Conservation (phyloP, 257 asterid species). For the Scutellaria minor region DNA sequence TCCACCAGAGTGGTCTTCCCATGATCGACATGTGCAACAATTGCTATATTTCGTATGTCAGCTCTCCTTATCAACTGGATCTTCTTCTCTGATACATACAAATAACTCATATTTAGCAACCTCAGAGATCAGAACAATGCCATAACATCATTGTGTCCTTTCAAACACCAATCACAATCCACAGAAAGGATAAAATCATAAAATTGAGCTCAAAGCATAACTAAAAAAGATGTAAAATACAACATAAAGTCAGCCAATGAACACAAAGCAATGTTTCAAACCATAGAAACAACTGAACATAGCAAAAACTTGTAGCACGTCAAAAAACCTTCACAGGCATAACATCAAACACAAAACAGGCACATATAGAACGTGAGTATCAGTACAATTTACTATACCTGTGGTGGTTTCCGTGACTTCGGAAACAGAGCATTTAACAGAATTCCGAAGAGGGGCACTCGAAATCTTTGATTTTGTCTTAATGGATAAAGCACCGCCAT, state of each 20-base stretch:
- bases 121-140: not conserved
- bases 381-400: constrained; percentile 41
- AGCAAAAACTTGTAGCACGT: constrained; percentile 4
- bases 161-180: constrained; percentile 3
- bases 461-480: constrained; percentile 40
- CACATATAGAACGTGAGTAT: not conserved
- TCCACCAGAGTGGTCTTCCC: constrained; percentile 99
- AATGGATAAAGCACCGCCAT: constrained; percentile 49
- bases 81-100: constrained; percentile 56
- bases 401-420: constrained; percentile 58
- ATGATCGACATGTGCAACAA: constrained; percentile 99
- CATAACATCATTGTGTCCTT: not conserved
- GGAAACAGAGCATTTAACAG: constrained; percentile 79
- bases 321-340: constrained; percentile 7
- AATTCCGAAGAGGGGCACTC: constrained; percentile 42
- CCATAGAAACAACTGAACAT: constrained; percentile 7
- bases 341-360: constrained; percentile 18
- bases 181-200: not conserved
- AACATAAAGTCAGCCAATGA: not conserved
- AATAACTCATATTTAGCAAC: constrained; percentile 28
- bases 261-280: not conserved
- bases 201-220: not conserved
- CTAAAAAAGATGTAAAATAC: not conserved
- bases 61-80: constrained; percentile 70
- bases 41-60: constrained; percentile 89